Conservation (phyloP, 108 stramenopile genomes). For the Discostella pseudostelligera region DNA sequence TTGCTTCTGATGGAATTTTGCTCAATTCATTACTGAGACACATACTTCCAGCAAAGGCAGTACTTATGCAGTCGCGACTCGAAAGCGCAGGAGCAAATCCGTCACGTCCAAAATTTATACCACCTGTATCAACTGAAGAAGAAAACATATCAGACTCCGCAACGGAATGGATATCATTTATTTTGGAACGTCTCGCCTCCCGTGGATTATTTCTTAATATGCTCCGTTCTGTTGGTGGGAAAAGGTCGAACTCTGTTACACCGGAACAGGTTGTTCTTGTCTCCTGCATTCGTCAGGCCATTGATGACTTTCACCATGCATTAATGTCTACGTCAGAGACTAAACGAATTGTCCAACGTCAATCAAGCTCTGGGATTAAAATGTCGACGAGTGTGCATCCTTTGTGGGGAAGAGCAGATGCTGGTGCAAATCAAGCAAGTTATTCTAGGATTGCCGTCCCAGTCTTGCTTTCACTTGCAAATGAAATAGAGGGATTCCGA, state of each 20-base stretch:
- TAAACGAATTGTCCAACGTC: conserved; percentile 23
- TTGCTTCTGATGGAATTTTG: conserved; percentile 26
- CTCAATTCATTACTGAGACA: conserved; percentile 60
- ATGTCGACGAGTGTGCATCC: conserved; percentile 28
- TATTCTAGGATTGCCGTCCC: conserved; percentile 28
- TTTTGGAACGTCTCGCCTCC: conserved; percentile 54
- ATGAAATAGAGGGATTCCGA: conserved; percentile 28
- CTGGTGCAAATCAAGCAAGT: conserved; percentile 6
- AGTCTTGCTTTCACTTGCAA: conserved; percentile 51
- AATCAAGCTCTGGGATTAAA: conserved; percentile 26
- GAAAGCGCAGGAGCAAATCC: background rate
- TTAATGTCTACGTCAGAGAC: conserved; percentile 12
- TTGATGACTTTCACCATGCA: conserved; percentile 43
- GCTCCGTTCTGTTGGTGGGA: conserved; percentile 42
- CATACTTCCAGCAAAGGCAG: conserved; percentile 51
- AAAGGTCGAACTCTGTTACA: conserved; percentile 21
- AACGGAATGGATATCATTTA: conserved; percentile 76
- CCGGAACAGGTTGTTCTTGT: conserved; percentile 79
- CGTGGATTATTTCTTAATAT: conserved; percentile 55
- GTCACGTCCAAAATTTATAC: conserved; percentile 30
- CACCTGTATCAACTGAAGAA: conserved; percentile 13
- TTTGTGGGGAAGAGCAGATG: conserved; percentile 46
- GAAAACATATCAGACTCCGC: conserved; percentile 62
- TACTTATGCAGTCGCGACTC: conserved; percentile 25
- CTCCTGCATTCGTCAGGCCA: conserved; percentile 60